Evolutionary conservation across 306 rosid species (phyloP).

Genomic region (Chamaecrista fasciculata): DNA sequence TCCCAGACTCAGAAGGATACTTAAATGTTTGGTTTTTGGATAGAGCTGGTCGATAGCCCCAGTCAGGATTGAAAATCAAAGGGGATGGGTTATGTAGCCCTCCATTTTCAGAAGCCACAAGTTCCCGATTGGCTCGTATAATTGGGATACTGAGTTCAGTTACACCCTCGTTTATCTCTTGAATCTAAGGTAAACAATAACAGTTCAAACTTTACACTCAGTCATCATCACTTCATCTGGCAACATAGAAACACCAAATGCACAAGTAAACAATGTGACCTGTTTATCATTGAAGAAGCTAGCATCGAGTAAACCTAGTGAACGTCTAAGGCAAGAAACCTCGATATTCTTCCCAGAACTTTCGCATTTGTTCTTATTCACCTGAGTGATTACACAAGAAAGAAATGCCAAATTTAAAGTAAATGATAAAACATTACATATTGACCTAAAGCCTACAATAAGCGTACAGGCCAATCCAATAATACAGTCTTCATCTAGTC

Average conservation of each 20-base stretch:
- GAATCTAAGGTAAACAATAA: slow-evolving; percentile 33
- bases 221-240: not conserved
- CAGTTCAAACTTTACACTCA: not conserved
- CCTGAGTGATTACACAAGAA: slow-evolving; percentile 41
- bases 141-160: slow-evolving; percentile 42
- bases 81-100: slow-evolving; percentile 46
- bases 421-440: no score
- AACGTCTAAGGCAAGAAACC: slow-evolving; percentile 37
- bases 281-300: slow-evolving; percentile 52
- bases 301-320: slow-evolving; percentile 59
- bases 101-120: slow-evolving; percentile 55
- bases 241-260: not conserved
- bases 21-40: slow-evolving; percentile 38
- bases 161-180: slow-evolving; percentile 43
- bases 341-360: not conserved
- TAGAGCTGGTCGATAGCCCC: slow-evolving; percentile 19
- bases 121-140: slow-evolving; percentile 39
- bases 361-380: slow-evolving; percentile 36
- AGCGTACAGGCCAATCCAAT: no score
- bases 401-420: not conserved
- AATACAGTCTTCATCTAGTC: no score
- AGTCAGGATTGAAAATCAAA: slow-evolving; percentile 45
- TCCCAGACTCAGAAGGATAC: slow-evolving; percentile 40
- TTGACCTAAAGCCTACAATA: no score
- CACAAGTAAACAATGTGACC: slow-evolving; percentile 24